Conservation (phyloP, 371 early-diverging fungal species). For the Mortierella sp. region DNA sequence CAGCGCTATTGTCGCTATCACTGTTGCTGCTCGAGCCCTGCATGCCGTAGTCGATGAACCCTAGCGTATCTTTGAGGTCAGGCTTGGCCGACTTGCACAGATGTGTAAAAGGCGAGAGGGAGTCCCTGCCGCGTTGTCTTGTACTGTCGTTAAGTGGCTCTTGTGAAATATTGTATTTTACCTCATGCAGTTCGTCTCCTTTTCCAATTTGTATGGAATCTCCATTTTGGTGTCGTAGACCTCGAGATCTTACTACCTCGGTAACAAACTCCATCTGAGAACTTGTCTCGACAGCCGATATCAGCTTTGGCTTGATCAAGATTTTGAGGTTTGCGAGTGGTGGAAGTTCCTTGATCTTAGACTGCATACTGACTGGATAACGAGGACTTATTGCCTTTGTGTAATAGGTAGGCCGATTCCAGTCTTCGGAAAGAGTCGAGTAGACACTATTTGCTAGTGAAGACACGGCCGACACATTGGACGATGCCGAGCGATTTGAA, state of each 20-base stretch:
- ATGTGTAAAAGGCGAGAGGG: not conserved
- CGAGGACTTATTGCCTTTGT: conserved; percentile 27
- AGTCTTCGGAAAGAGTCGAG: conserved; percentile 32
- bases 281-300: not conserved
- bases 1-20: not conserved
- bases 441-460: conserved; percentile 34
- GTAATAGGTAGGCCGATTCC: conserved; percentile 30
- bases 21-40: not conserved
- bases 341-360: conserved; percentile 8
- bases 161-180: not conserved
- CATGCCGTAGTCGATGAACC: conserved; percentile 18
- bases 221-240: conserved; percentile 4
- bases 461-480: conserved; percentile 6
- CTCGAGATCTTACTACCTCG: not conserved
- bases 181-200: not conserved
- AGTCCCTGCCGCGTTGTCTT: not conserved
- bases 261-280: not conserved
- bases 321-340: conserved; percentile 5
- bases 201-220: not conserved
- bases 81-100: conserved; percentile 10
- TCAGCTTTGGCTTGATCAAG: not conserved
- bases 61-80: not conserved
- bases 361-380: conserved; percentile 21
- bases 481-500: not conserved
- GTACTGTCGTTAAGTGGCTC: not conserved